Percentiles rank a stretch among this genome's conserved stretches.
These are phyloP conservation scores for Cymbopogon citratus DNA, from an alignment of 176 grass and related monocot genomes.

Conservation along the genomic window DNA sequence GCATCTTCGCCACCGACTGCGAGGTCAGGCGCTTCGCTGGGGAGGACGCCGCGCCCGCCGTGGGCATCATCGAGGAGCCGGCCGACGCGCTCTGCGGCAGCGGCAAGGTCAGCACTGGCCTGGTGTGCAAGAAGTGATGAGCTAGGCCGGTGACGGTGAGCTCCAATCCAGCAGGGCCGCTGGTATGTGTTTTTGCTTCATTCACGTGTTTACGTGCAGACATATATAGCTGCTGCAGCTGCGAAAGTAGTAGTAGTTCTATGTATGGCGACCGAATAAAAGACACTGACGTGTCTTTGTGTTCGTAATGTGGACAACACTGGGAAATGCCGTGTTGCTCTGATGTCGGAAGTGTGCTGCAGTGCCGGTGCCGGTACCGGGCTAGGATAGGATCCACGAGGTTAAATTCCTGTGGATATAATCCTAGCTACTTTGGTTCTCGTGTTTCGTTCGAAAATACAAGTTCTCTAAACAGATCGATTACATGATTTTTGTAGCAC, in stretches of 20 bases:
- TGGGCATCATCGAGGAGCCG: conserved; percentile 9
- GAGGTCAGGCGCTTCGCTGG: conserved; percentile 35
- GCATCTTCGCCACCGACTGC: conserved; percentile 45
- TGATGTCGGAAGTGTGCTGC: not conserved
- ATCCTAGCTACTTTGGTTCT: not conserved
- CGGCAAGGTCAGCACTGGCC: conserved; percentile 31
- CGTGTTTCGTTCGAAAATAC: not conserved
- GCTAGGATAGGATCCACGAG: too few species aligned
- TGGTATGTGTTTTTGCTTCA: conserved; percentile 6
- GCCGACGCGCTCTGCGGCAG: conserved; percentile 36
- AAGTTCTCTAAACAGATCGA: not conserved
- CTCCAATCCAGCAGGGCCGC: not conserved
- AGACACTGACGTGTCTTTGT: not conserved
- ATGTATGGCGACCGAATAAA: conserved; percentile 26
- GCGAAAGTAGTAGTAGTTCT: not conserved
- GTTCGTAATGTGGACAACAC: not conserved
- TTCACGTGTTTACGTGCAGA: not conserved
- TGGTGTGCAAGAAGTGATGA: conserved; percentile 53
- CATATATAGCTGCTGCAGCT: conserved; percentile 14
- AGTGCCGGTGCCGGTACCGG: too few species aligned
- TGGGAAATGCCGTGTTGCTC: conserved; percentile 9
- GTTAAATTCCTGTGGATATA: too few species aligned
- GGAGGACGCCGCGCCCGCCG: not conserved
- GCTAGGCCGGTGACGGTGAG: not conserved
- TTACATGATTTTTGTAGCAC: not conserved